phyloP scores from a whole-genome alignment of 2,329 filamentous ascomycete genomes.

The Neoascochyta sp. region DNA sequence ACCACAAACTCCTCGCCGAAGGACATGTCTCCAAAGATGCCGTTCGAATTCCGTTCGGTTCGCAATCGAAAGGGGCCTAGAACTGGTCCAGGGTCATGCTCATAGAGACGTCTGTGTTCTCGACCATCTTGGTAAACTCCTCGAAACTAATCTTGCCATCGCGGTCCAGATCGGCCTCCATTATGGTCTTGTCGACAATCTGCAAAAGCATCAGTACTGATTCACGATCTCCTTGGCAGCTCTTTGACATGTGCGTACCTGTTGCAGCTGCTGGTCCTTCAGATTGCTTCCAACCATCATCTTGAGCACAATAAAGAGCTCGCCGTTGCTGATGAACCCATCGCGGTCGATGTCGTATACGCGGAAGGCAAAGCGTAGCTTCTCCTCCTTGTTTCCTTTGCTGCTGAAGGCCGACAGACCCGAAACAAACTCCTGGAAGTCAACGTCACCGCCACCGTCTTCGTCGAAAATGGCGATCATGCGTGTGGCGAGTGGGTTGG shows the following conservation, averaged over 20 bases:
- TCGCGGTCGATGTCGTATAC: slow-evolving; percentile 99
- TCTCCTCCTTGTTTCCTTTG: slow-evolving; percentile 99
- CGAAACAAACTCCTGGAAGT: slow-evolving; percentile 98
- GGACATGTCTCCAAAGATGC: slow-evolving; percentile 15
- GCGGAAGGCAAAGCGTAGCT: slow-evolving; percentile 96
- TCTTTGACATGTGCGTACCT: slow-evolving; percentile 43
- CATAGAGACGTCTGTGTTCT: slow-evolving; percentile 75
- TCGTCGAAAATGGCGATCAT: slow-evolving; percentile 99
- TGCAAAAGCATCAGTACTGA: slow-evolving; percentile 28
- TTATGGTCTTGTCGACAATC: slow-evolving; percentile 99
- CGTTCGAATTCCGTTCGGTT: slow-evolving; percentile 10
- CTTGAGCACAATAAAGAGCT: slow-evolving; percentile 98
- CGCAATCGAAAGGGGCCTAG: slow-evolving; percentile 16
- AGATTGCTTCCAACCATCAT: slow-evolving; percentile 99
- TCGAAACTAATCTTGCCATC: slow-evolving; percentile 99
- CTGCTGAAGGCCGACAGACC: slow-evolving; percentile 93
- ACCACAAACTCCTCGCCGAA: slow-evolving; percentile 37
- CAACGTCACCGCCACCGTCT: slow-evolving; percentile 94
- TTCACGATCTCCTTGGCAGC: background rate
- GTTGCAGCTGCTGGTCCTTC: slow-evolving; percentile 97
- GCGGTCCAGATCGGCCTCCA: slow-evolving; percentile 94
- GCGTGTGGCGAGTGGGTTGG: slow-evolving; percentile 93
- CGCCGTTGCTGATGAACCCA: slow-evolving; percentile 97
- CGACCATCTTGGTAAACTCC: slow-evolving; percentile 98
- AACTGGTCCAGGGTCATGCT: slow-evolving; percentile 64